phyloP scores from a whole-genome alignment of 495 filamentous ascomycete species.

The Penicilliopsis zonata region DNA sequence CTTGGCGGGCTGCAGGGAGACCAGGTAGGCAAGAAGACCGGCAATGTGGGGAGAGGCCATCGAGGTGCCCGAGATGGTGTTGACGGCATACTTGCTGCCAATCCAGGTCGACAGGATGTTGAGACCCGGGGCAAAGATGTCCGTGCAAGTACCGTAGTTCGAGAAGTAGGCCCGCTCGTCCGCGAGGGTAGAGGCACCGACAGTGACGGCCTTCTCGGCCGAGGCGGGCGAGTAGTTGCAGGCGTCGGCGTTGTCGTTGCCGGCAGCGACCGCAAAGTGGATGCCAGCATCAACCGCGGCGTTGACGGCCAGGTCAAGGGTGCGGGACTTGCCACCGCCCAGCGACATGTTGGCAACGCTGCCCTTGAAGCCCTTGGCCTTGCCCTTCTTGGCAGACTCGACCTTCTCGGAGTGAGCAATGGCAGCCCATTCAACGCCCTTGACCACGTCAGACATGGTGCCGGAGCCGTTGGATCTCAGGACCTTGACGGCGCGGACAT shows the following conservation, averaged over 20 bases:
- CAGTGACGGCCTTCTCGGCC: slow-evolving; percentile 85
- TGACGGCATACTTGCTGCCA: slow-evolving; percentile 83
- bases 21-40: slow-evolving; percentile 93
- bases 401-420: slow-evolving; percentile 62
- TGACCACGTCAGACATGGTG: slow-evolving; percentile 96
- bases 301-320: slow-evolving; percentile 87
- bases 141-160: slow-evolving; percentile 98
- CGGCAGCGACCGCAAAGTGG: slow-evolving; percentile 95
- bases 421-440: slow-evolving; percentile 94
- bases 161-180: slow-evolving; percentile 99
- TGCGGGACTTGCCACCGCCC: slow-evolving; percentile 86
- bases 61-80: slow-evolving; percentile 98
- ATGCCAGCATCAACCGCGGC: slow-evolving; percentile 82
- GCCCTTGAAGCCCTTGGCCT: slow-evolving; percentile 91
- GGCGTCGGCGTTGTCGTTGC: slow-evolving; percentile 96
- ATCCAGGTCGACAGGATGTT: slow-evolving; percentile 98
- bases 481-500: slow-evolving; percentile 94
- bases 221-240: slow-evolving; percentile 99
- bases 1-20: slow-evolving; percentile 82
- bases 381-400: slow-evolving; percentile 64
- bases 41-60: slow-evolving; percentile 98
- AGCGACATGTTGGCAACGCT: slow-evolving; percentile 99
- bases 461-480: slow-evolving; percentile 94
- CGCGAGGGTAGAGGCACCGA: slow-evolving; percentile 83
- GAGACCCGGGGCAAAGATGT: slow-evolving; percentile 96